Percentiles rank a stretch among this genome's conserved stretches.
Conservation (phyloP, 768 basidiomycete genomes). For the Leccinum olivaceopallidum region DNA sequence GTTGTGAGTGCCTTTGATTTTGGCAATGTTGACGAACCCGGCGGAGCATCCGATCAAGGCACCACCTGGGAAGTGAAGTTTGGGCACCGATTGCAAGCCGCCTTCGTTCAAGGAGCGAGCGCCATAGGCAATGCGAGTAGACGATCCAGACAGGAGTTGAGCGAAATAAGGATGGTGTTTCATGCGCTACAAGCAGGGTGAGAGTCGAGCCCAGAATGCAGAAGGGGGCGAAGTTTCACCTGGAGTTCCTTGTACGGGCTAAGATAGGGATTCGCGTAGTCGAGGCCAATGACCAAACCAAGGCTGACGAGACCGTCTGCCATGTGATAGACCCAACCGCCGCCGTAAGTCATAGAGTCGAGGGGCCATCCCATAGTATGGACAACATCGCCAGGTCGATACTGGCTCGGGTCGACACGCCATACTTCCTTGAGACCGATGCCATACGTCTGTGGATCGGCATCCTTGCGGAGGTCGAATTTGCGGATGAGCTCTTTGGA, state of each 20-base stretch:
- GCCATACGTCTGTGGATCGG: conserved; percentile 91
- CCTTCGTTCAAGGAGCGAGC: conserved; percentile 92
- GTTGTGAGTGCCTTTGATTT: conserved; percentile 98
- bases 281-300: conserved; percentile 90
- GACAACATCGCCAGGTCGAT: conserved; percentile 74
- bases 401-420: conserved; percentile 67
- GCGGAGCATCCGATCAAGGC: conserved; percentile 95
- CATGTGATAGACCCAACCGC: conserved; percentile 97
- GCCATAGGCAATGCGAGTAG: conserved; percentile 85
- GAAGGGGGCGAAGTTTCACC: conserved; percentile 42
- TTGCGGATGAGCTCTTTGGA: conserved; percentile 75
- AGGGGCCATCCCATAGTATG: conserved; percentile 97
- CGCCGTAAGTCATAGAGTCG: conserved; percentile 74
- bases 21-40: conserved; percentile 94
- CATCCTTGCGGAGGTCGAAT: conserved; percentile 66
- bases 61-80: conserved; percentile 88
- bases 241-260: conserved; percentile 93
- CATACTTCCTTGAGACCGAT: conserved; percentile 98
- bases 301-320: conserved; percentile 85
- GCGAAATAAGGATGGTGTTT: conserved; percentile 96
- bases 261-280: conserved; percentile 92
- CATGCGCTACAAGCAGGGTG: conserved; percentile 56
- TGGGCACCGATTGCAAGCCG: conserved; percentile 88
- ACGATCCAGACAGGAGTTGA: conserved; percentile 70
- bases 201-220: neutral